Evolutionary conservation across 495 filamentous ascomycete species (phyloP).

Genomic region (Talaromyces borbonicus): DNA sequence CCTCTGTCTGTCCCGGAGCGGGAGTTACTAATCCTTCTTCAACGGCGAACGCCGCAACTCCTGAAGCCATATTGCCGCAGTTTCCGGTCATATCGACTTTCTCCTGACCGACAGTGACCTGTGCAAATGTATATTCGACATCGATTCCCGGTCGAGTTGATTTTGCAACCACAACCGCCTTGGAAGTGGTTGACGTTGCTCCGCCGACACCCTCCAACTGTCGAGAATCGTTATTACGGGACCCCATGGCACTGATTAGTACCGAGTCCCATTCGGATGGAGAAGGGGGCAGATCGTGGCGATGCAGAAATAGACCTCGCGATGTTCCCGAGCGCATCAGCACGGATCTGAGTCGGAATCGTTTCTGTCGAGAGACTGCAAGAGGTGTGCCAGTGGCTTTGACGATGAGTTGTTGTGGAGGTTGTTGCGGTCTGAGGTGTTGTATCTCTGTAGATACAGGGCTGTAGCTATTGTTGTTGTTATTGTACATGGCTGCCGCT

Average conservation of each 20-base stretch:
- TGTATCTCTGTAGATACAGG: background rate
- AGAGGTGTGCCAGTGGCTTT: background rate
- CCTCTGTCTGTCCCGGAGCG: slow-evolving; percentile 15
- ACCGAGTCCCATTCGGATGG: slow-evolving; percentile 17
- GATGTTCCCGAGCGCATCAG: slow-evolving; percentile 32
- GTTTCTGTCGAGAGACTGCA: background rate
- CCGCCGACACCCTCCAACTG: slow-evolving; percentile 30
- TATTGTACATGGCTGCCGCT: too few species aligned
- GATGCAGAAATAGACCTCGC: slow-evolving; percentile 27
- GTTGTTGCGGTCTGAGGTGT: background rate
- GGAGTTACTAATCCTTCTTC: slow-evolving; percentile 23
- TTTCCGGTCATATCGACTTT: slow-evolving; percentile 31
- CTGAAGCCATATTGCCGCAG: slow-evolving; percentile 32
- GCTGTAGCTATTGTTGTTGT: too few species aligned
- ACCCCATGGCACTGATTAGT: slow-evolving; percentile 25
- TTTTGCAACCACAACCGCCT: slow-evolving; percentile 24
- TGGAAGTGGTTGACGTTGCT: slow-evolving; percentile 31
- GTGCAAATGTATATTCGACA: slow-evolving; percentile 31
- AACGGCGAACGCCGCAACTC: slow-evolving; percentile 26
- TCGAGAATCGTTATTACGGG: slow-evolving; percentile 11
- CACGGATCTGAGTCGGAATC: slow-evolving; percentile 17
- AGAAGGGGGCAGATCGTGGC: slow-evolving; percentile 18
- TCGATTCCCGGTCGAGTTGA: slow-evolving; percentile 20
- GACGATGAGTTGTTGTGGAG: background rate
- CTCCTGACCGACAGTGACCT: slow-evolving; percentile 20